phyloP scores from a whole-genome alignment of 306 rosid species.

The Carpinus viminea region DNA sequence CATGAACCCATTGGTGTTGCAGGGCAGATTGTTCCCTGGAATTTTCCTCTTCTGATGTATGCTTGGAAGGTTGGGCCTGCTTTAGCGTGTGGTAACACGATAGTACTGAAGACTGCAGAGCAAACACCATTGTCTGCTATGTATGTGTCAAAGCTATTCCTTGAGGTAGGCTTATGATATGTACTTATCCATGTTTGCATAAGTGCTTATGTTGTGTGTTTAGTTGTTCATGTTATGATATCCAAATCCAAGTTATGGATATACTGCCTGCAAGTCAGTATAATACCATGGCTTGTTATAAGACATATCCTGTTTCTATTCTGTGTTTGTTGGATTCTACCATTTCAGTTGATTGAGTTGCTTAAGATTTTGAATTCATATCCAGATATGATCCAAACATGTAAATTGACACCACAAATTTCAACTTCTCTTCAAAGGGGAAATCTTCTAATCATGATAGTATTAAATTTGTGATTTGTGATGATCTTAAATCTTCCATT shows the following conservation, averaged over 20 bases:
- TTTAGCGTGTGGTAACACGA: conserved; percentile 76
- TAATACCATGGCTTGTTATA: background rate
- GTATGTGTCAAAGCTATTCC: conserved; percentile 55
- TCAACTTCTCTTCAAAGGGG: background rate
- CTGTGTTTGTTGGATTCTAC: background rate
- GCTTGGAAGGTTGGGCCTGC: conserved; percentile 89
- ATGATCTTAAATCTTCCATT: background rate
- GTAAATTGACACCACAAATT: background rate
- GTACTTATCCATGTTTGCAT: background rate
- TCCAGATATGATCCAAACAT: background rate
- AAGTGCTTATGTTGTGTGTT: background rate
- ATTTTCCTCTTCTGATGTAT: conserved; percentile 73
- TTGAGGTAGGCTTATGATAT: conserved; percentile 46
- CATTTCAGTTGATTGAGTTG: background rate
- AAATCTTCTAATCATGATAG: background rate
- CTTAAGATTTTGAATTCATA: background rate
- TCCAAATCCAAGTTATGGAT: background rate
- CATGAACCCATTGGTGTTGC: conserved; percentile 87
- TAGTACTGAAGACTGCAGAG: conserved; percentile 74
- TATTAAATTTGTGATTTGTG: background rate
- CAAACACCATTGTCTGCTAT: conserved; percentile 82
- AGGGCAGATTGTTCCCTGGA: conserved; percentile 88
- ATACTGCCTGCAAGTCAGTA: background rate
- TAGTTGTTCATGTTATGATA: background rate
- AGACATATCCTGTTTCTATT: background rate